These are phyloP conservation scores for Didymella pinodella DNA, from an alignment of 2,329 filamentous ascomycete species.

Conservation along the genomic window DNA sequence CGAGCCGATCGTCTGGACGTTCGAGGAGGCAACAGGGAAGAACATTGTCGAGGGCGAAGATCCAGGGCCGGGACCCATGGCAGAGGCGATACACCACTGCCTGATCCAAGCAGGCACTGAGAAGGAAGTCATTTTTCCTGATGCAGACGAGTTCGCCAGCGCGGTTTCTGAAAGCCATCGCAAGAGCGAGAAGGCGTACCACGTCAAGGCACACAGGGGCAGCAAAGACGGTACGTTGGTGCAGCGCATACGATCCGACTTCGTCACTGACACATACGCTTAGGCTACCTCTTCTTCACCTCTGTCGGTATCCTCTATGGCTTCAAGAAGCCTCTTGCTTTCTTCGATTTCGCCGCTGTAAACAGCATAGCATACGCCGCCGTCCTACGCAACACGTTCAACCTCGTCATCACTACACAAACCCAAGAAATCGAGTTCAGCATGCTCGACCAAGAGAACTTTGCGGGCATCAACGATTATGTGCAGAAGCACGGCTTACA, in stretches of 20 bases:
- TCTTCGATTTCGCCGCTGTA: conserved; percentile 67
- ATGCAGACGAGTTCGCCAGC: conserved; percentile 66
- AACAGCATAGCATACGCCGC: conserved; percentile 69
- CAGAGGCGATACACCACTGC: conserved; percentile 53
- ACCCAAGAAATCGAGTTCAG: conserved; percentile 68
- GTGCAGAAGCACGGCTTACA: conserved; percentile 68
- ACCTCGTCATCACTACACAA: conserved; percentile 64
- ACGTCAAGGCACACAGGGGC: conserved; percentile 69
- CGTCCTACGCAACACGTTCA: conserved; percentile 71
- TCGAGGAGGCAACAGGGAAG: conserved; percentile 61
- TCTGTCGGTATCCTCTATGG: conserved; percentile 68
- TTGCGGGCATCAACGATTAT: conserved; percentile 67
- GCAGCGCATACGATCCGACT: neutral
- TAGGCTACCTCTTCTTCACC: conserved; percentile 70
- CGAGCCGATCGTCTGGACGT: conserved; percentile 68
- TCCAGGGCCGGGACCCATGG: conserved; percentile 54
- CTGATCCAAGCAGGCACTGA: conserved; percentile 55
- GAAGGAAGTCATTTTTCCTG: conserved; percentile 61
- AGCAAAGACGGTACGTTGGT: conserved; percentile 66
- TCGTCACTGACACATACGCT: conserved; percentile 20
- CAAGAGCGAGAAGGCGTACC: conserved; percentile 69
- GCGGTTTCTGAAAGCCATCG: conserved; percentile 67
- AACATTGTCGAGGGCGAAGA: conserved; percentile 54
- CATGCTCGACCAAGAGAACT: conserved; percentile 72
- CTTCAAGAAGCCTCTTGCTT: conserved; percentile 71